phyloP scores from a whole-genome alignment of 2,329 filamentous ascomycete species.

The Aspergillus uvarum region DNA sequence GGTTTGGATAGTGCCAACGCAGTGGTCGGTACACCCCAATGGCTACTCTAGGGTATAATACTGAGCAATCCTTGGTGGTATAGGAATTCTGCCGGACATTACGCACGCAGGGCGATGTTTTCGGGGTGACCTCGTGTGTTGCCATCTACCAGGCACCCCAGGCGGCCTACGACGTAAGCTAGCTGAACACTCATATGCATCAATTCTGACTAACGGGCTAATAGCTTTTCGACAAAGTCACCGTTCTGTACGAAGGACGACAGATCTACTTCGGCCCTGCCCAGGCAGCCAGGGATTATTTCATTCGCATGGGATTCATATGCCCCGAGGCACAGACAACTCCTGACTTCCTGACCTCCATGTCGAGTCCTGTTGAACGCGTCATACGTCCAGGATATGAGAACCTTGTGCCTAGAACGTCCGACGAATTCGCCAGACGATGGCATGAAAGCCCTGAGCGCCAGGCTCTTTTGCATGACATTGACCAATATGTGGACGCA shows the following conservation, averaged over 20 bases:
- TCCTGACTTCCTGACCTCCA: conserved; percentile 14
- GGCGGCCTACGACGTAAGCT: conserved; percentile 6
- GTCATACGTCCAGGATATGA: conserved; percentile 52
- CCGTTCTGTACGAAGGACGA: conserved; percentile 58
- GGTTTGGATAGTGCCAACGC: conserved; percentile 51
- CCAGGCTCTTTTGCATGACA: neutral
- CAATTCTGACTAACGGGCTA: neutral
- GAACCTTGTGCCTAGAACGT: conserved; percentile 58
- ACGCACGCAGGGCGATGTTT: neutral
- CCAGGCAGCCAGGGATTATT: conserved; percentile 59
- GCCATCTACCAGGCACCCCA: conserved; percentile 38
- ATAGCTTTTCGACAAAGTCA: conserved; percentile 59
- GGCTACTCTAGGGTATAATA: conserved; percentile 45
- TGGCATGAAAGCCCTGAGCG: conserved; percentile 9
- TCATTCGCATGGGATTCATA: conserved; percentile 58
- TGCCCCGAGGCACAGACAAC: conserved; percentile 9
- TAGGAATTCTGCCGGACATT: neutral
- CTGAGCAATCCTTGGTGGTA: conserved; percentile 29
- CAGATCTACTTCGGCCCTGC: conserved; percentile 54
- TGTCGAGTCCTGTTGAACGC: conserved; percentile 61
- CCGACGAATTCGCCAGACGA: conserved; percentile 61
- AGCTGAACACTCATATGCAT: neutral
- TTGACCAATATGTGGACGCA: conserved; percentile 7
- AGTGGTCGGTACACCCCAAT: conserved; percentile 37
- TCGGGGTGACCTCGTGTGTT: conserved; percentile 26